Percentiles rank a stretch among this genome's conserved stretches.
These are phyloP conservation scores for Podaxis mareebaensis DNA, from an alignment of 768 basidiomycete species.

Conservation along the genomic window DNA sequence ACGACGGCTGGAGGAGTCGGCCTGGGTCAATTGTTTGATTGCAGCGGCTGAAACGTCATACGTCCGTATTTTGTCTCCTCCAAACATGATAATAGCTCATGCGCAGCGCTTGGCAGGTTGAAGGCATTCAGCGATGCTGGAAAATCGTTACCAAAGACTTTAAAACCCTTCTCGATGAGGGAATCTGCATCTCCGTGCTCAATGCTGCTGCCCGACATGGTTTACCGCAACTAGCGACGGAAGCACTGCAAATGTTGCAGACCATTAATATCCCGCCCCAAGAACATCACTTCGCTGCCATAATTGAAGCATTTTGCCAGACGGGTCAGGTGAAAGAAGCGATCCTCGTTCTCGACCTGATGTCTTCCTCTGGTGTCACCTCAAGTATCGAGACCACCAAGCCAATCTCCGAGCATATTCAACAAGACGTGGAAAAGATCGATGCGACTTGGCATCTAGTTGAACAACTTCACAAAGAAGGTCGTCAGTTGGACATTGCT, in stretches of 20 bases:
- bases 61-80: constrained; percentile 47
- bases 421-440: constrained; percentile 48
- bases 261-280: constrained; percentile 45
- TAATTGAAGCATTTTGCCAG: constrained; percentile 73
- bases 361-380: constrained; percentile 54
- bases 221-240: constrained; percentile 66
- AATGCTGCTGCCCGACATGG: constrained; percentile 74
- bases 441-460: constrained; percentile 67
- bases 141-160: constrained; percentile 51
- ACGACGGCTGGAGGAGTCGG: constrained; percentile 49
- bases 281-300: constrained; percentile 77
- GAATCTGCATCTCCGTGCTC: constrained; percentile 67
- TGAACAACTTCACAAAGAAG: constrained; percentile 57
- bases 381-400: constrained; percentile 53
- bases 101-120: constrained; percentile 41
- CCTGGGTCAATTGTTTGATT: constrained; percentile 69
- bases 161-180: constrained; percentile 69
- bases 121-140: constrained; percentile 71
- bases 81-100: constrained; percentile 10
- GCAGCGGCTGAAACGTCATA: constrained; percentile 65
- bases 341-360: constrained; percentile 54
- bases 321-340: constrained; percentile 62
- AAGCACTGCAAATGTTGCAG: constrained; percentile 61
- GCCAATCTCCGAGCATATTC: constrained; percentile 53
- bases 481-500: constrained; percentile 51